phyloP scores from a whole-genome alignment of 78 protist genomes.

The Dictyostelium intermedium region DNA sequence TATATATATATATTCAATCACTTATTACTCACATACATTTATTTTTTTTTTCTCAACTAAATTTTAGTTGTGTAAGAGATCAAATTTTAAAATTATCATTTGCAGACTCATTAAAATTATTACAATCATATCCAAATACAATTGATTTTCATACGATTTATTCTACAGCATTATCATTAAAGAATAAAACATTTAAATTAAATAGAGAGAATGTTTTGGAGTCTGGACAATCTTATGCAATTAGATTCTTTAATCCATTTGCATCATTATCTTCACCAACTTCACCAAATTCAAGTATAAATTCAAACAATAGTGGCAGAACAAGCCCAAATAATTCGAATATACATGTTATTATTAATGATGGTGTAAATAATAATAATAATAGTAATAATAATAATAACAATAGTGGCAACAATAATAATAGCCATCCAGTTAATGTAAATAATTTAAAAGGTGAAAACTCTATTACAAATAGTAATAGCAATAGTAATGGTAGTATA shows the following conservation, averaged over 20 bases:
- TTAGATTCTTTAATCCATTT: constrained; percentile 55
- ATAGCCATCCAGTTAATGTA: not conserved
- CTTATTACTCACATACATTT: not conserved
- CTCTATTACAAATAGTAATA: not conserved
- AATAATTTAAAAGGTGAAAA: not conserved
- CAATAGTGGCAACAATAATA: not conserved
- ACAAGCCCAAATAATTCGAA: not conserved
- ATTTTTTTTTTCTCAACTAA: not conserved
- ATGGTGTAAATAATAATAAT: not conserved
- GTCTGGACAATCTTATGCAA: constrained; percentile 72
- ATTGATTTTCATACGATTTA: constrained; percentile 74
- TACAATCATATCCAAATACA: constrained; percentile 72
- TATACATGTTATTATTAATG: not conserved
- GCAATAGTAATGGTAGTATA: not conserved
- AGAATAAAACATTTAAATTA: constrained; percentile 48
- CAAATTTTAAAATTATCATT: constrained; percentile 63
- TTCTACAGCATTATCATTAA: constrained; percentile 60
- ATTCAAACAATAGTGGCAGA: not conserved
- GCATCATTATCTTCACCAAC: not conserved
- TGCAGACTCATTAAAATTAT: constrained; percentile 70
- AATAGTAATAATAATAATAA: not conserved
- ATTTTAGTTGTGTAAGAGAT: constrained; percentile 69
- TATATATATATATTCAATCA: too few relatives aligned
- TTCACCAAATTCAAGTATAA: not conserved
- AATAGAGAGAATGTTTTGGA: constrained; percentile 60